These are phyloP conservation scores for Xylariaceae sp. DNA, from an alignment of 2,329 filamentous ascomycete genomes.

Conservation along the genomic window DNA sequence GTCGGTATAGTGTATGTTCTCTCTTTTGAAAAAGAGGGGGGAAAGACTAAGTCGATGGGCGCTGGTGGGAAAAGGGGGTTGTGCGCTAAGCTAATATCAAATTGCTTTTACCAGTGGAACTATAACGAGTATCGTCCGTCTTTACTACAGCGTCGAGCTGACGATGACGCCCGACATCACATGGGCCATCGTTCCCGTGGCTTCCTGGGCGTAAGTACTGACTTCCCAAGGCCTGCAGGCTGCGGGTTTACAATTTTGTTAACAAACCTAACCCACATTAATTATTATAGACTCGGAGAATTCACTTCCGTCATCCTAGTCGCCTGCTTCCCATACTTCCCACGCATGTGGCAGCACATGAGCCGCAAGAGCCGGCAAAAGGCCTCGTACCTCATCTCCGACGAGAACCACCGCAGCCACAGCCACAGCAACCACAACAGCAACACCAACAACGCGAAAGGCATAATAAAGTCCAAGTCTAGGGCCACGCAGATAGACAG, in stretches of 20 bases:
- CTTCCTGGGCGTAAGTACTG: slow-evolving; percentile 13
- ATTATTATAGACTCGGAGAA: slow-evolving; percentile 11
- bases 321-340: slow-evolving; percentile 5
- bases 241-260: too few species aligned
- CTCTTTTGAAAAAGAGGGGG: too few species aligned
- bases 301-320: slow-evolving; percentile 12
- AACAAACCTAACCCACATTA: too few species aligned
- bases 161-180: slow-evolving; percentile 2
- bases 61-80: background rate
- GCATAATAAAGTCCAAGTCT: too few species aligned
- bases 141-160: slow-evolving; percentile 11
- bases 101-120: slow-evolving; percentile 3
- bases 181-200: slow-evolving; percentile 6
- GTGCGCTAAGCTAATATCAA: background rate
- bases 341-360: background rate
- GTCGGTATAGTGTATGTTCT: slow-evolving; percentile 20
- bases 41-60: too few species aligned
- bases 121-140: slow-evolving; percentile 9
- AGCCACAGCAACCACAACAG: too few species aligned
- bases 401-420: background rate
- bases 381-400: background rate
- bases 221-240: too few species aligned
- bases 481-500: background rate
- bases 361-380: background rate
- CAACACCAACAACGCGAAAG: too few species aligned